Evolutionary conservation across 148 eudicot genomes (phyloP), one percentile per base, ranked within the genome.

Genomic region (Talinum fruticosum): DNA sequence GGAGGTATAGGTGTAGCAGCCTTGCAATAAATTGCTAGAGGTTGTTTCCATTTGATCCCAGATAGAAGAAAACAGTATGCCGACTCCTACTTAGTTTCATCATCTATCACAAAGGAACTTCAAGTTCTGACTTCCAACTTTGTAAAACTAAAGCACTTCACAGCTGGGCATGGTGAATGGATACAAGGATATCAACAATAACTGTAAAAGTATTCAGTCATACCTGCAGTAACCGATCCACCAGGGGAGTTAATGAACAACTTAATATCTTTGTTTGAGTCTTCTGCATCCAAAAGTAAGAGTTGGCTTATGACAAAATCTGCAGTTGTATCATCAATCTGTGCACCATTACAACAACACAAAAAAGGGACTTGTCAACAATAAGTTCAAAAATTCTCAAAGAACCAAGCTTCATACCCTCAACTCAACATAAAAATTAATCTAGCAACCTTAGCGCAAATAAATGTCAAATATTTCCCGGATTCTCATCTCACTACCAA

Each of bases 221-320:
- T 84, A 96, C 99, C 99, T 68, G 97, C 93, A 87, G 97, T 89
- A 10, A 88, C 84, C 37, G 97, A 91, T 73, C 99, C 99, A 83
- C 98, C 99, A 41, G 99, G 93, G 45, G 97, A 93, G 85, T 93
- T 90, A 51, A 96, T 96, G 84, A 93, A 87, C 85, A 93, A 35
- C 79, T 83, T 88, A 71, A 96, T 96, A 75, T 96, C 99, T 72
- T 89, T 93, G 69, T 79, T 85, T 4, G 84, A 71, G 76, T 96
- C 97, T 80, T 96, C 97, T 0, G 99, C 96, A 83, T 96, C 98
- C 78, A 96, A 89, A 72, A 91, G 83, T 59, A 96, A 84, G 61
- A 96, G 93, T 86, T 96, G 98, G 77, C 88, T 90, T 51, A 96
- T 88, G 81, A 96, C 81, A 79, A 93, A 96, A 86, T 96, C 99